Evolutionary conservation across 2,329 filamentous ascomycete species (phyloP).

Genomic region (Trichoderma koningii): DNA sequence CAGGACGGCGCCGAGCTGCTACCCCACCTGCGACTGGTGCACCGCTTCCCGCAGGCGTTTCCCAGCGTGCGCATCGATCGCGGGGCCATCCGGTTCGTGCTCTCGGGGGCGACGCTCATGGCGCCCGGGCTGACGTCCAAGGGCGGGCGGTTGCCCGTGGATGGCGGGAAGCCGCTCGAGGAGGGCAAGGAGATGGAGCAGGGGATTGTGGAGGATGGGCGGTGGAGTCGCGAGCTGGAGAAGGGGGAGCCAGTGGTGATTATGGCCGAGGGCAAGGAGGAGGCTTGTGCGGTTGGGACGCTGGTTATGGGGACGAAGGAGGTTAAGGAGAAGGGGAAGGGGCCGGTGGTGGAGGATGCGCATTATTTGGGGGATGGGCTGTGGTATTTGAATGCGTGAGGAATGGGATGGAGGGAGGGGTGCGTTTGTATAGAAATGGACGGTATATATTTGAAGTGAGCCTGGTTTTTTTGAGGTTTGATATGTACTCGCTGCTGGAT

Average conservation of each 20-base stretch:
- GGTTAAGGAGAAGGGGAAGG: constrained; percentile 93
- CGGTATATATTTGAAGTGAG: background rate
- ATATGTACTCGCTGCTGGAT: too few species aligned
- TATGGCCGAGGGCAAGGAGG: constrained; percentile 88
- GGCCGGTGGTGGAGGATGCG: constrained; percentile 87
- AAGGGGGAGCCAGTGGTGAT: constrained; percentile 86
- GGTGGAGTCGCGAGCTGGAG: constrained; percentile 67
- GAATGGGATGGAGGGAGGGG: background rate
- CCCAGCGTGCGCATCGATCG: constrained; percentile 87
- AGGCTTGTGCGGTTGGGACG: constrained; percentile 84
- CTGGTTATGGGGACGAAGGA: constrained; percentile 84
- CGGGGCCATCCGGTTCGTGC: constrained; percentile 93
- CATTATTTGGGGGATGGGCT: constrained; percentile 94
- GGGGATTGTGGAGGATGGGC: constrained; percentile 50
- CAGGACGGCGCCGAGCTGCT: constrained; percentile 73
- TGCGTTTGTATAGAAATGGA: background rate
- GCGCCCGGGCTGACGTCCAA: constrained; percentile 85
- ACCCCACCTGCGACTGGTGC: constrained; percentile 85
- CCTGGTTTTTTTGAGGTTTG: too few species aligned
- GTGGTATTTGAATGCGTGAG: constrained; percentile 68
- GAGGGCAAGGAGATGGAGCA: constrained; percentile 50
- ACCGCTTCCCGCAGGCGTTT: constrained; percentile 84
- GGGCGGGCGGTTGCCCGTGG: constrained; percentile 75
- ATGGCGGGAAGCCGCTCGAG: constrained; percentile 39
- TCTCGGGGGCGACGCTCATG: constrained; percentile 93